Evolutionary conservation across 2,329 filamentous ascomycete genomes (phyloP).

Genomic region (Drechslera avenae): DNA sequence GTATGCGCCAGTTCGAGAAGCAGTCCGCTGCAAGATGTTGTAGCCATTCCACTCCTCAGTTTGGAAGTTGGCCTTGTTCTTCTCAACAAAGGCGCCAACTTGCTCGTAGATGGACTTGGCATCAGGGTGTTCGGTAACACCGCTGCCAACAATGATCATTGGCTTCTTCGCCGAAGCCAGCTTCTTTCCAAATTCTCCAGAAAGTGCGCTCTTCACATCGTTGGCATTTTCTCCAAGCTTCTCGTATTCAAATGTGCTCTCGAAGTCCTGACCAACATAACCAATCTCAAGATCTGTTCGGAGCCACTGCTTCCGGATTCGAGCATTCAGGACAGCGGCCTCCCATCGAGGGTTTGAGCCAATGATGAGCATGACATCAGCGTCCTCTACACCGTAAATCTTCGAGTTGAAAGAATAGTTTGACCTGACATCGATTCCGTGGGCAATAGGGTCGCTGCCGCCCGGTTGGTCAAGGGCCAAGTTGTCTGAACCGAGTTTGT

Average conservation of each 20-base stretch:
- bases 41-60: conserved; percentile 96
- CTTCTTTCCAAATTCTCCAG: conserved; percentile 91
- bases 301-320: conserved; percentile 97
- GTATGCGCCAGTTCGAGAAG: conserved; percentile 89
- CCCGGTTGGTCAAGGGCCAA: conserved; percentile 87
- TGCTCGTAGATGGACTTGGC: conserved; percentile 93
- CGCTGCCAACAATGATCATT: conserved; percentile 96
- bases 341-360: conserved; percentile 96
- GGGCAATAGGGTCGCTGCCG: conserved; percentile 81
- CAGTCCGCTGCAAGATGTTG: conserved; percentile 92
- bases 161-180: conserved; percentile 84
- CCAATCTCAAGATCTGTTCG: conserved; percentile 92
- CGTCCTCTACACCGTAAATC: conserved; percentile 91
- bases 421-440: conserved; percentile 89
- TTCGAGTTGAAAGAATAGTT: conserved; percentile 98
- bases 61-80: conserved; percentile 85
- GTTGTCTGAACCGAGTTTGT: conserved; percentile 96
- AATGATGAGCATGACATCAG: conserved; percentile 87
- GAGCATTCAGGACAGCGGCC: conserved; percentile 91
- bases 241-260: conserved; percentile 94
- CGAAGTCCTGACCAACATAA: conserved; percentile 86
- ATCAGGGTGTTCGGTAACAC: conserved; percentile 86
- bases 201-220: conserved; percentile 81
- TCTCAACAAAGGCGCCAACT: conserved; percentile 88
- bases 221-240: conserved; percentile 81